These are phyloP conservation scores for Hericium alpestre DNA, from an alignment of 768 basidiomycete species.

Conservation along the genomic window DNA sequence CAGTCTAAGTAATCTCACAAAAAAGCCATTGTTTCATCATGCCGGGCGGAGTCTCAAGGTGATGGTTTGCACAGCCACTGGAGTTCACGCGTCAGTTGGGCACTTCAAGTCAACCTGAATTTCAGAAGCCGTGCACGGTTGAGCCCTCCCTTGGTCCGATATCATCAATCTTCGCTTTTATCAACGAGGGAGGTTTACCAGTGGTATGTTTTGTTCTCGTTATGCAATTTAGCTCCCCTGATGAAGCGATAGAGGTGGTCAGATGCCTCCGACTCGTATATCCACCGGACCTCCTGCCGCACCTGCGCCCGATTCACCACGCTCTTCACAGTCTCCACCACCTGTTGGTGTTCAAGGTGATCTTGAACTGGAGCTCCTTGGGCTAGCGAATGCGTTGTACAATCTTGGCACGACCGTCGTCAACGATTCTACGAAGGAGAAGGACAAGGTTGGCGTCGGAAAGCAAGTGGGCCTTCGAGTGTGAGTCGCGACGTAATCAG, in stretches of 20 bases:
- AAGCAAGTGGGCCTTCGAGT: constrained; percentile 74
- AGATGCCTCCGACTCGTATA: not conserved
- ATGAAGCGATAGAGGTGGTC: not conserved
- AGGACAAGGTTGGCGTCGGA: constrained; percentile 50
- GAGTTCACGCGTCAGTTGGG: no score
- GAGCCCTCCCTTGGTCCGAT: no score
- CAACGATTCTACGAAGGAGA: constrained; percentile 73
- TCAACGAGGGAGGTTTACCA: no score
- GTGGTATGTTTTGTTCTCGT: no score
- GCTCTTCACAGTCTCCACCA: constrained; percentile 63
- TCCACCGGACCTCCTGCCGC: constrained; percentile 3
- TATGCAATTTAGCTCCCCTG: no score
- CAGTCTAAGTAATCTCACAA: no score
- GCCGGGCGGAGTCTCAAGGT: no score
- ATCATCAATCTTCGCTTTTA: no score
- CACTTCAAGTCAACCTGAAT: no score
- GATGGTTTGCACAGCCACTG: no score
- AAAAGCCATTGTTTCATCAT: no score
- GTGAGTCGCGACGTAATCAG: constrained; percentile 29
- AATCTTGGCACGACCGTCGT: constrained; percentile 78
- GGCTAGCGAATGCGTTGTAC: constrained; percentile 67
- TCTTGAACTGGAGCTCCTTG: constrained; percentile 64
- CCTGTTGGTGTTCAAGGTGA: constrained; percentile 64
- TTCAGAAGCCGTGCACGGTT: no score
- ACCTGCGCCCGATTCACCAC: constrained; percentile 51